Conservation (phyloP, 805 yeast genomes). For the Teunomyces tritomae region DNA sequence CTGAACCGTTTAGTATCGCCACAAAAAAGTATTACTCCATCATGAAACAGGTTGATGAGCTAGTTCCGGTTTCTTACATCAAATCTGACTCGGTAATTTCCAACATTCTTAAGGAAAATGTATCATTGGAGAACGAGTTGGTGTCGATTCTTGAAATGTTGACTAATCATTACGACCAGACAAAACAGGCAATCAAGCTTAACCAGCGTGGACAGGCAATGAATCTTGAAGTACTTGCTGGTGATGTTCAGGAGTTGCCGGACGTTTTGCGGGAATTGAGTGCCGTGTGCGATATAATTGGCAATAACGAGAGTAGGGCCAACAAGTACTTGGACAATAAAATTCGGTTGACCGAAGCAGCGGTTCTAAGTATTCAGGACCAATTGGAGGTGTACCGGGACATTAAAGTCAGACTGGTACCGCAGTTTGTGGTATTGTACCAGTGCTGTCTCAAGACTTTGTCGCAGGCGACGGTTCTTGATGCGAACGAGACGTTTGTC, state of each 20-base stretch:
- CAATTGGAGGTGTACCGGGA: conserved; percentile 16
- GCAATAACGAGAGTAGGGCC: conserved; percentile 33
- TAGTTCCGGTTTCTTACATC: conserved; percentile 14
- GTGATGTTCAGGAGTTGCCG: conserved; percentile 56
- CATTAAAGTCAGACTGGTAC: conserved; percentile 24
- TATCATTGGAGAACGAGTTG: conserved; percentile 60
- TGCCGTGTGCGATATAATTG: conserved; percentile 33
- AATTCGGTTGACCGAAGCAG: conserved; percentile 12
- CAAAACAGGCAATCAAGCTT: conserved; percentile 46
- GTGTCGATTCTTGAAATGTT: conserved; percentile 67
- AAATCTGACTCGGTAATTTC: conserved; percentile 17
- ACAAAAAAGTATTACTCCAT: conserved; percentile 13
- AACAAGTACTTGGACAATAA: conserved; percentile 18
- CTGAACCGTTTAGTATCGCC: conserved; percentile 13
- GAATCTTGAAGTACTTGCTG: conserved; percentile 41
- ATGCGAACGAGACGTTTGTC: conserved; percentile 9
- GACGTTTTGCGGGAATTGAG: conserved; percentile 51
- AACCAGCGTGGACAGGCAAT: conserved; percentile 27
- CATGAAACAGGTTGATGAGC: conserved; percentile 16
- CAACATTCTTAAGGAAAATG: conserved; percentile 39
- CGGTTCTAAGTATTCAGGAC: conserved; percentile 13
- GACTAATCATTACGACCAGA: conserved; percentile 82
- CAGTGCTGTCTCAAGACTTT: conserved; percentile 8
- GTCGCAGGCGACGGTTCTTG: conserved; percentile 5
- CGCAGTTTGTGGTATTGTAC: conserved; percentile 19